Conservation (phyloP, 202 grass and related monocot genomes). For the Setaria italica region DNA sequence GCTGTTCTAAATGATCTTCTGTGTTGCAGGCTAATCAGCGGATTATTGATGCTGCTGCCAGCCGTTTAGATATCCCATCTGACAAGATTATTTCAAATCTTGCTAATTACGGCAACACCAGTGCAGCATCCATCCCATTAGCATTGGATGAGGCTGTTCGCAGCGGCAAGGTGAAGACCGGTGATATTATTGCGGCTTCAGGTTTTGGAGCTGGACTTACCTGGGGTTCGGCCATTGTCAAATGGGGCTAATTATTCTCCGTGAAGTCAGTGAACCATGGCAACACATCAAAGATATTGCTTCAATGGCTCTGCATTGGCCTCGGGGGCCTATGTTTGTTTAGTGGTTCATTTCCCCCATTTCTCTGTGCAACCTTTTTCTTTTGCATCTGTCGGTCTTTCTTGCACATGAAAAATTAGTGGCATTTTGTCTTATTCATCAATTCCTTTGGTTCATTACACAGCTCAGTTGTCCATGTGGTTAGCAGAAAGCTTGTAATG, state of each 20-base stretch:
- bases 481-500: constrained; percentile 37
- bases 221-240: constrained; percentile 87
- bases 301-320: constrained; percentile 33
- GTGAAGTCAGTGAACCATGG: neutral
- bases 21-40: constrained; percentile 78
- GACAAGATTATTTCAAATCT: constrained; percentile 97
- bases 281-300: constrained; percentile 29
- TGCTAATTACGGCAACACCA: constrained; percentile 96
- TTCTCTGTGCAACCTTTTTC: constrained; percentile 35
- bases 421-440: constrained; percentile 41
- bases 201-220: constrained; percentile 98
- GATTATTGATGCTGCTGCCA: constrained; percentile 92
- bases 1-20: constrained; percentile 23
- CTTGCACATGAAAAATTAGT: constrained; percentile 51
- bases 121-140: constrained; percentile 93
- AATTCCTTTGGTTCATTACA: constrained; percentile 50
- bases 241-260: constrained; percentile 60
- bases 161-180: constrained; percentile 70
- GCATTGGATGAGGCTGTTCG: constrained; percentile 93
- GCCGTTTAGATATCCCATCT: constrained; percentile 75
- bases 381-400: constrained; percentile 27
- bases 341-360: constrained; percentile 33
- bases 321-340: constrained; percentile 9
- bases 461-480: constrained; percentile 28
- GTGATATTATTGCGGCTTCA: constrained; percentile 72